These are phyloP conservation scores for Phellopilus nigrolimitatus DNA, from an alignment of 1,284 basidiomycete species.

Conservation along the genomic window DNA sequence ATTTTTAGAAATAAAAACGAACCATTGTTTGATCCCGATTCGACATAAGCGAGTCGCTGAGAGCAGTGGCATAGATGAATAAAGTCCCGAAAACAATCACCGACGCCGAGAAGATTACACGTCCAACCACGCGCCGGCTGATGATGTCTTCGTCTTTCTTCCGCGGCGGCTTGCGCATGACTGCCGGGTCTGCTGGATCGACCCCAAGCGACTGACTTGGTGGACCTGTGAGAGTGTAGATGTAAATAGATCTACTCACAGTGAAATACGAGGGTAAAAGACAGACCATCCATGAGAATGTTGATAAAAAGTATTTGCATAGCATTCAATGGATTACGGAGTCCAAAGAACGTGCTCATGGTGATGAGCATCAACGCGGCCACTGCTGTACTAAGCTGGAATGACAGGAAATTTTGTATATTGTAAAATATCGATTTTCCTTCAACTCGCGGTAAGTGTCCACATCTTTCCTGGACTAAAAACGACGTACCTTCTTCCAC, in stretches of 20 bases:
- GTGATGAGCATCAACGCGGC: constrained; percentile 95
- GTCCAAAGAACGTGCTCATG: constrained; percentile 82
- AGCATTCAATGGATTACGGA: constrained; percentile 91
- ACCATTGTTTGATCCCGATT: constrained; percentile 93
- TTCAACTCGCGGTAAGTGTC: constrained; percentile 30
- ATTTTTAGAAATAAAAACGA: too few species aligned
- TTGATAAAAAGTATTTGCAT: constrained; percentile 99
- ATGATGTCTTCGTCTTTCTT: constrained; percentile 89
- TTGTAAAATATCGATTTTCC: constrained; percentile 98
- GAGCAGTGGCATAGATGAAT: constrained; percentile 81
- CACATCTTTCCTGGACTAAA: not conserved
- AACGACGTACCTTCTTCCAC: constrained; percentile 80
- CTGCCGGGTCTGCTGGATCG: constrained; percentile 87
- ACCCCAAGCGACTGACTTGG: constrained; percentile 95
- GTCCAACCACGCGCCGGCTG: constrained; percentile 62
- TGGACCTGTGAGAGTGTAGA: constrained; percentile 53
- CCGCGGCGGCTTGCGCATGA: constrained; percentile 87
- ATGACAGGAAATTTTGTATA: constrained; percentile 96
- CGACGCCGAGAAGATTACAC: constrained; percentile 86
- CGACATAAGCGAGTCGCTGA: constrained; percentile 78
- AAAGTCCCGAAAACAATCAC: constrained; percentile 89
- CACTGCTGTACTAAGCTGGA: constrained; percentile 95
- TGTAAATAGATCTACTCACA: not conserved
- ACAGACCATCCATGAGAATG: constrained; percentile 93
- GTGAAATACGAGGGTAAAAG: constrained; percentile 14